phyloP scores from a whole-genome alignment of 768 basidiomycete genomes.

The Neoboletus brunneissimus region DNA sequence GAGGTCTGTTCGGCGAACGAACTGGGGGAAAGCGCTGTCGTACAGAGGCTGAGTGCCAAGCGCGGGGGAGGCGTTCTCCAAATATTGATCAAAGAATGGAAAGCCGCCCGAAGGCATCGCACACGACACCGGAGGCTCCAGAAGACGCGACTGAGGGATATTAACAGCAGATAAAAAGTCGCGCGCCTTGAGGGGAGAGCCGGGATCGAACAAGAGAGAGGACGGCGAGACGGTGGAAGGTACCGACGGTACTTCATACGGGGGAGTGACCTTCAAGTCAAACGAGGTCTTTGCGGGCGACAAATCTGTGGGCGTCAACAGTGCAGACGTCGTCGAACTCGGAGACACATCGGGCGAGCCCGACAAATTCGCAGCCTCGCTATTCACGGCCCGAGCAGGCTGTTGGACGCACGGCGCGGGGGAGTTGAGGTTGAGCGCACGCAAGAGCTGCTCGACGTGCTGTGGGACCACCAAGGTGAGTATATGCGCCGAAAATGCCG shows the following conservation, averaged over 20 bases:
- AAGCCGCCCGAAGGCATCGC: constrained; percentile 29
- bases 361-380: constrained; percentile 39
- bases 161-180: constrained; percentile 27
- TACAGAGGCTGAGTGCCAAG: constrained; percentile 37
- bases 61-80: constrained; percentile 41
- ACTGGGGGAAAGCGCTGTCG: constrained; percentile 31
- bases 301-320: constrained; percentile 72
- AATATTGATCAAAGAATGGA: constrained; percentile 54
- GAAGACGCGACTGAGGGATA: constrained; percentile 26
- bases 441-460: constrained; percentile 80
- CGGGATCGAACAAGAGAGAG: constrained; percentile 45
- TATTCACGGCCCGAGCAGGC: constrained; percentile 42
- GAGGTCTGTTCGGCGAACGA: constrained; percentile 19
- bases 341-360: constrained; percentile 72
- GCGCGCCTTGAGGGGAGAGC: constrained; percentile 35
- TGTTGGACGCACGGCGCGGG: constrained; percentile 53
- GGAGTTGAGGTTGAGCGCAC: constrained; percentile 76
- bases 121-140: constrained; percentile 17
- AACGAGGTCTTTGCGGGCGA: constrained; percentile 60
- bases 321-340: constrained; percentile 64
- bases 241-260: constrained; percentile 44
- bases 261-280: constrained; percentile 52
- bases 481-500: constrained; percentile 28
- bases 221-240: constrained; percentile 32
- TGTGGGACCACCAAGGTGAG: constrained; percentile 32